phyloP scores from a whole-genome alignment of 1,284 basidiomycete genomes.

The Tausonia pullulans region DNA sequence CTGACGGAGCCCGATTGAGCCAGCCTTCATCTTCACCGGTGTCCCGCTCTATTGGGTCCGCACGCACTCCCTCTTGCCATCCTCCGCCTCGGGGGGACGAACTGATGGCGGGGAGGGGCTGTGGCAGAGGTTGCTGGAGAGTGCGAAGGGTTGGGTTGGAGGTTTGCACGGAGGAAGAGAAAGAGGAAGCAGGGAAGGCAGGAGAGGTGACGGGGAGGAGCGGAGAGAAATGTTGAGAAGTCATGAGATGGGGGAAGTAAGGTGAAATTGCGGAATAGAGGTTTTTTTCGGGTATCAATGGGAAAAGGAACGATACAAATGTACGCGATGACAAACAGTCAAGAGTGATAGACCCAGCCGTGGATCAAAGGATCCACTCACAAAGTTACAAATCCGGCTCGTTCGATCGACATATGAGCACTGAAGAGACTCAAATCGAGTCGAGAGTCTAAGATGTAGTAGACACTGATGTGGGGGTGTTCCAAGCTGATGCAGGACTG shows the following conservation, averaged over 20 bases:
- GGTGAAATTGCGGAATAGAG: not conserved
- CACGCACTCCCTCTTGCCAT: too few species aligned
- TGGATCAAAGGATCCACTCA: not conserved
- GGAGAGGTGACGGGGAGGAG: not conserved
- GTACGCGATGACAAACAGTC: not conserved
- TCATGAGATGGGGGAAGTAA: not conserved
- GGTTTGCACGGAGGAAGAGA: slow-evolving; percentile 27
- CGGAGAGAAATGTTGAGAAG: slow-evolving; percentile 44
- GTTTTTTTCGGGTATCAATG: not conserved
- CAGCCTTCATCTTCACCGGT: not conserved
- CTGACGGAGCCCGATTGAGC: too few species aligned
- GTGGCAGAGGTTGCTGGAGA: slow-evolving; percentile 15
- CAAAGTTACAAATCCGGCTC: not conserved
- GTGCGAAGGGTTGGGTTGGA: slow-evolving; percentile 28
- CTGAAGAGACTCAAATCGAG: too few species aligned
- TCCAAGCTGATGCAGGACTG: too few species aligned
- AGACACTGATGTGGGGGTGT: too few species aligned
- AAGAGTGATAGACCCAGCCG: slow-evolving; percentile 45
- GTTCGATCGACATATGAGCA: not conserved
- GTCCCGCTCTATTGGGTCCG: not conserved
- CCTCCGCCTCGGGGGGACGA: too few species aligned
- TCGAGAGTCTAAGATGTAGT: too few species aligned
- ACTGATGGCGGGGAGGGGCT: too few species aligned
- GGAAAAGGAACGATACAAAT: not conserved
- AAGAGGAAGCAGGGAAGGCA: not conserved